phyloP scores from a whole-genome alignment of 2,329 filamentous ascomycete genomes.

The Cladosporium sphaerospermum region DNA sequence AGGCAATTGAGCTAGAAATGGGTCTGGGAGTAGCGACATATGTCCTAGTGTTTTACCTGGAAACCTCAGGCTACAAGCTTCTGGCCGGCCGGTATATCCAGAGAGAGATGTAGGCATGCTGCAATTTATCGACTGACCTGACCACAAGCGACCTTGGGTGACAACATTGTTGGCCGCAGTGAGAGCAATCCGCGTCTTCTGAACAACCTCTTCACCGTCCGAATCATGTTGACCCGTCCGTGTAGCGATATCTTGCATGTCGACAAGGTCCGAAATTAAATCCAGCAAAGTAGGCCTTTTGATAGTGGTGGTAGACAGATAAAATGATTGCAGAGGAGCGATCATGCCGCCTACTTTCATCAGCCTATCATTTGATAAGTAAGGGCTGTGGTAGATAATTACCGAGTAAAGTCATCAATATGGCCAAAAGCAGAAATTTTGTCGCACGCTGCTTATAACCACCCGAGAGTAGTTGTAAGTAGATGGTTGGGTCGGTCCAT shows the following conservation, averaged over 20 bases:
- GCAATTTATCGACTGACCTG: background rate
- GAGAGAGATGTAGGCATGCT: background rate
- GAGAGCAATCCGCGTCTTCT: background rate
- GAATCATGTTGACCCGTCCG: too few species aligned
- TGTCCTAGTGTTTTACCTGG: background rate
- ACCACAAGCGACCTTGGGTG: background rate
- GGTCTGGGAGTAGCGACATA: background rate
- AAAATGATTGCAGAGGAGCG: background rate
- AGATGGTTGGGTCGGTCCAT: background rate
- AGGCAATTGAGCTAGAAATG: background rate
- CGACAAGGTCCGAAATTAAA: too few species aligned
- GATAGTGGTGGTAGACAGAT: too few species aligned
- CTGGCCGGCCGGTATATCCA: too few species aligned
- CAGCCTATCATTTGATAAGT: too few species aligned
- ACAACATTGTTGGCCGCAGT: too few species aligned
- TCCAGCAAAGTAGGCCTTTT: too few species aligned
- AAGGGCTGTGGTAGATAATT: background rate
- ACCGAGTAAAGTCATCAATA: background rate
- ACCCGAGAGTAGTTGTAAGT: background rate
- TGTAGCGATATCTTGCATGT: too few species aligned
- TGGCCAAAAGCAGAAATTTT: background rate
- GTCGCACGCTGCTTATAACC: background rate
- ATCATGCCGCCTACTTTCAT: background rate
- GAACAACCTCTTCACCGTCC: background rate
- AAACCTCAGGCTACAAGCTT: too few species aligned